Conservation (phyloP, 164 flowering plant genomes). For the Tetrastigma voinierianum region DNA sequence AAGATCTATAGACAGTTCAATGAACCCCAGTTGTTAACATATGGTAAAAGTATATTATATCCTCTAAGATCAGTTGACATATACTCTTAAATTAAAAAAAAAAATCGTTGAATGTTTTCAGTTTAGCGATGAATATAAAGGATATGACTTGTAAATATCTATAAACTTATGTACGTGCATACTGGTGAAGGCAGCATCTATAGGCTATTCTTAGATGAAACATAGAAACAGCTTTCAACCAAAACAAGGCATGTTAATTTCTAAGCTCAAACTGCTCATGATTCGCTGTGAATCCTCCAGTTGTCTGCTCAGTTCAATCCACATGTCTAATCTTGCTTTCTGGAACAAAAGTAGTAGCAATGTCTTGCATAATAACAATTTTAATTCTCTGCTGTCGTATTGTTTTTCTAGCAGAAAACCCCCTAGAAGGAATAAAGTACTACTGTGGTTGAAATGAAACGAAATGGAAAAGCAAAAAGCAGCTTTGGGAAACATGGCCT, state of each 20-base stretch:
- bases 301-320: conserved; percentile 7
- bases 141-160: no score
- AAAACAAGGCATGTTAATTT: conserved; percentile 6
- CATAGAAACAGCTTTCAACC: no score
- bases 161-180: no score
- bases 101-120: neutral
- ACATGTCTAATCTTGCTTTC: conserved; percentile 10
- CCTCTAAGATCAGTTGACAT: neutral
- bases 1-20: neutral
- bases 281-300: conserved; percentile 9
- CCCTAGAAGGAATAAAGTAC: conserved; percentile 17
- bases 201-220: no score
- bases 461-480: conserved; percentile 15
- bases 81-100: neutral
- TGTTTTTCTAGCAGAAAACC: conserved; percentile 17
- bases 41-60: neutral
- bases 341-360: conserved; percentile 3
- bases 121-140: no score
- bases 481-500: conserved; percentile 14
- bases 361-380: conserved; percentile 4
- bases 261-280: conserved; percentile 1
- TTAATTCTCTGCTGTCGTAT: conserved; percentile 10
- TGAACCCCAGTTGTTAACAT: neutral
- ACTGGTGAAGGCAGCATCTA: no score
- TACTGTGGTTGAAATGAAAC: conserved; percentile 3